phyloP scores from a whole-genome alignment of 306 rosid genomes.

The Ormosia emarginata region DNA sequence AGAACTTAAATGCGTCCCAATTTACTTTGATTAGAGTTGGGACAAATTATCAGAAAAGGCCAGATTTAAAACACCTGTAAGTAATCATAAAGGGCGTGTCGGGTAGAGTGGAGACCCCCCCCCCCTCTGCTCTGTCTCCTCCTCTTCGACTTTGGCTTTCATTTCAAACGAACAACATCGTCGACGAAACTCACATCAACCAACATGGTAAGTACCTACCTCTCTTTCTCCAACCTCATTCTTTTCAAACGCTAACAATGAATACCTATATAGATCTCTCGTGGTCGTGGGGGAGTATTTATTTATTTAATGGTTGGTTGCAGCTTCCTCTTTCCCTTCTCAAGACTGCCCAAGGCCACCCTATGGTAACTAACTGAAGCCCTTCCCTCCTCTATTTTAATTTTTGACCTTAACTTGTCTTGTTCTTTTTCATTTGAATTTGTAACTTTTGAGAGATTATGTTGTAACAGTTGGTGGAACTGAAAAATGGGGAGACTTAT shows the following conservation, averaged over 20 bases:
- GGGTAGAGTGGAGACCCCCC: too few species aligned
- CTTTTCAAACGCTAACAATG: neutral
- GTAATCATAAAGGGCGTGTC: too few species aligned
- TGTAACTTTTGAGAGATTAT: neutral
- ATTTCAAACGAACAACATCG: too few species aligned
- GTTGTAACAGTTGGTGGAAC: slow-evolving; percentile 77
- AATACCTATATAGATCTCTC: slow-evolving; percentile 10
- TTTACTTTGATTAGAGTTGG: too few species aligned
- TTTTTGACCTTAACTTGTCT: neutral
- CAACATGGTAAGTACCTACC: slow-evolving; percentile 13
- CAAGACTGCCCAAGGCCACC: slow-evolving; percentile 95
- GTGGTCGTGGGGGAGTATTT: neutral
- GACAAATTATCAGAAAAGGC: too few species aligned
- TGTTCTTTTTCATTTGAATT: slow-evolving; percentile 21
- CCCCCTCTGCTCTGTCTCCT: too few species aligned
- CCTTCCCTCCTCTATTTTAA: neutral
- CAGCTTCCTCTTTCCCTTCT: slow-evolving; percentile 95
- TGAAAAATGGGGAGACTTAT: slow-evolving; percentile 98
- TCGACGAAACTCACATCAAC: neutral
- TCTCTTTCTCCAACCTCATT: neutral
- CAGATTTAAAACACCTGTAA: too few species aligned
- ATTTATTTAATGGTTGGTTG: neutral
- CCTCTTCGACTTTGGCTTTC: too few species aligned
- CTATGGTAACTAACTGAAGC: slow-evolving; percentile 49
- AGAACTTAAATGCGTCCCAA: too few species aligned